A percentile compares a stretch with the other conserved stretches of the same genome.
phyloP scores from a whole-genome alignment of 345 rosid species.

The Citrus unshiu region DNA sequence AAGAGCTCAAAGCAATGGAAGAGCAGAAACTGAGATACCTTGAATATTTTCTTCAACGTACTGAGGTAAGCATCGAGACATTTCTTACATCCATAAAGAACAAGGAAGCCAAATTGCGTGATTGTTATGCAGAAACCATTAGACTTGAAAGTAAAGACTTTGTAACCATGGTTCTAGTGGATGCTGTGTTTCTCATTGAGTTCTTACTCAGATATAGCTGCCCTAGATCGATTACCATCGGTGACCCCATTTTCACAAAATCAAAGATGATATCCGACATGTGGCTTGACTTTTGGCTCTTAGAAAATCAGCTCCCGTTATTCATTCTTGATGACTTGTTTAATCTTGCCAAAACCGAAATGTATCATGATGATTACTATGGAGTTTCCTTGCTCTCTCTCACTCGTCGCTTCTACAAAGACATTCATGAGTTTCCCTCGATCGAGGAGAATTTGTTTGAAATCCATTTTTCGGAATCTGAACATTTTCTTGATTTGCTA shows the following conservation, averaged over 20 bases:
- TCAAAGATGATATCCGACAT: not conserved
- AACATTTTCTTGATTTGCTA: constrained; percentile 2
- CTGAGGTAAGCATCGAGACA: too few species aligned
- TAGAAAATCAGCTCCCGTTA: too few species aligned
- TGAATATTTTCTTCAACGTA: too few species aligned
- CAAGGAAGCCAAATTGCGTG: not conserved
- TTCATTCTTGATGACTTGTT: too few species aligned
- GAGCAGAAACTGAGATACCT: too few species aligned
- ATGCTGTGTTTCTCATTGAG: constrained; percentile 15
- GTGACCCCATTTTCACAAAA: not conserved
- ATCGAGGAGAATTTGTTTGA: not conserved
- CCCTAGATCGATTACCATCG: not conserved
- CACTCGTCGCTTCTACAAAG: not conserved
- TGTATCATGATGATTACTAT: not conserved
- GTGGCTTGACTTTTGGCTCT: not conserved
- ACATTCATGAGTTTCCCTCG: not conserved
- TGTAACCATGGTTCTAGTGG: constrained; percentile 14
- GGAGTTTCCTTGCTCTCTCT: not conserved
- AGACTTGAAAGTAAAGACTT: not conserved
- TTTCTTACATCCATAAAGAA: not conserved
- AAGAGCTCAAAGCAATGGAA: too few species aligned
- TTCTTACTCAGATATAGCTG: not conserved
- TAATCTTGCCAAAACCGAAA: not conserved
- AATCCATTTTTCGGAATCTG: not conserved
- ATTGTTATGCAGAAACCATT: not conserved